These are phyloP conservation scores for Favolaschia claudopus DNA, from an alignment of 768 basidiomycete species.

Conservation along the genomic window DNA sequence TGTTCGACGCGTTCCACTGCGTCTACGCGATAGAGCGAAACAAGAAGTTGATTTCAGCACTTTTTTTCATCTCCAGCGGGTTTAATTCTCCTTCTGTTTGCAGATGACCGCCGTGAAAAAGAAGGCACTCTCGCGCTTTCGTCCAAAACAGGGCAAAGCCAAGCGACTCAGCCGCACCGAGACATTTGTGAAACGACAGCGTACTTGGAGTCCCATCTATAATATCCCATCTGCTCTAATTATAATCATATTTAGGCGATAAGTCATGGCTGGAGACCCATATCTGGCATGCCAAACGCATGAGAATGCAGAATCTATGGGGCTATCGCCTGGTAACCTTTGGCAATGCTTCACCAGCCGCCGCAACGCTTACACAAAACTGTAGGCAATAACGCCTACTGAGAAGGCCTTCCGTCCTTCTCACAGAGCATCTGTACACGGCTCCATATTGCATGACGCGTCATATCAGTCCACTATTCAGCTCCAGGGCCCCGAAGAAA, in stretches of 20 bases:
- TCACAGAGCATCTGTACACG: constrained; percentile 86
- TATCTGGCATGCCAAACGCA: constrained; percentile 96
- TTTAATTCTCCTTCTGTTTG: not conserved
- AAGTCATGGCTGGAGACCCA: constrained; percentile 97
- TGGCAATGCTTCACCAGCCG: not conserved
- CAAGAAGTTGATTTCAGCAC: constrained; percentile 66
- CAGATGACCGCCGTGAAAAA: constrained; percentile 59
- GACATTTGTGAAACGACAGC: constrained; percentile 72
- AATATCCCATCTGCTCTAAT: not conserved
- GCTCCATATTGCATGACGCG: constrained; percentile 88
- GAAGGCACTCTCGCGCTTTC: constrained; percentile 47
- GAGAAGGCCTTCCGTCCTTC: constrained; percentile 94
- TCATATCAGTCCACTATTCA: constrained; percentile 85
- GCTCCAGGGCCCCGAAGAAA: constrained; percentile 66
- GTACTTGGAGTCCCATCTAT: constrained; percentile 50
- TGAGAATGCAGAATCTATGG: constrained; percentile 94
- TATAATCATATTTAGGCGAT: constrained; percentile 55
- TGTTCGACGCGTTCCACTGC: constrained; percentile 86
- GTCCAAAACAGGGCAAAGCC: constrained; percentile 70
- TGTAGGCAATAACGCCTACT: constrained; percentile 82
- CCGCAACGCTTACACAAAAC: not conserved
- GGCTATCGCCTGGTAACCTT: constrained; percentile 80
- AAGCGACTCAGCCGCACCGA: constrained; percentile 67
- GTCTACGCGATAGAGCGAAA: constrained; percentile 81
- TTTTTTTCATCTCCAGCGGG: not conserved